Percentiles rank a stretch among this genome's conserved stretches.
Conservation (phyloP, 345 rosid species). For the Barbarea vulgaris region DNA sequence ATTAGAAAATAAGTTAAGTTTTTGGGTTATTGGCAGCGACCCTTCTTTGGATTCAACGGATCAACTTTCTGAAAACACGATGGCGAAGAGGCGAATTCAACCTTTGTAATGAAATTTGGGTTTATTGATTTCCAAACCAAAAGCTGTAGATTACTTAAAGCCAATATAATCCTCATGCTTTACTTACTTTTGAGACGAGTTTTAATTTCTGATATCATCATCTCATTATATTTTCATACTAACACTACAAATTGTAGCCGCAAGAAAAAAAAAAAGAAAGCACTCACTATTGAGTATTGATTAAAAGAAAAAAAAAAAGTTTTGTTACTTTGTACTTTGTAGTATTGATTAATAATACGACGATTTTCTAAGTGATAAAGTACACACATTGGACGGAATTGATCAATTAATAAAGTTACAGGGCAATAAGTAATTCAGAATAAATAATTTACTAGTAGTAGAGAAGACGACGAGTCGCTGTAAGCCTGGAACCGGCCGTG, state of each 20-base stretch:
- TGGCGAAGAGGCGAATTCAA: not conserved
- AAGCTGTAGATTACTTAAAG: constrained; percentile 7
- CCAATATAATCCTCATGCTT: not conserved
- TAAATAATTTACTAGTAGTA: not conserved
- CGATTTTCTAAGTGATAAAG: too few relatives aligned
- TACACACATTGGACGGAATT: not conserved
- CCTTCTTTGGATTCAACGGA: constrained; percentile 78
- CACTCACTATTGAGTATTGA: too few relatives aligned
- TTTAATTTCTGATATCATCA: not conserved
- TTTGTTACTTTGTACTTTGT: too few relatives aligned
- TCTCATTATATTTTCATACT: not conserved
- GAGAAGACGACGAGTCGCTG: not conserved
- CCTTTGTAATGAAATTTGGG: constrained; percentile 5
- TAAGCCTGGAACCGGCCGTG: constrained; percentile 11
- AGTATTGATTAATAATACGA: too few relatives aligned
- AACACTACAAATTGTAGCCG: not conserved
- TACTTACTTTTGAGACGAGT: not conserved
- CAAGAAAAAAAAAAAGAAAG: not conserved
- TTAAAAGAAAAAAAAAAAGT: too few relatives aligned
- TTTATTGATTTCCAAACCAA: constrained; percentile 1
- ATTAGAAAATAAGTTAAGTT: not conserved
- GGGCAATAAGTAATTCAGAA: not conserved
- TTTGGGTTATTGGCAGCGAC: constrained; percentile 51
- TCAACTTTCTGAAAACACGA: constrained; percentile 65
- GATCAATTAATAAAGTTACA: not conserved